Conservation (phyloP, 2,329 filamentous ascomycete genomes). For the Emmonsia crescens region DNA sequence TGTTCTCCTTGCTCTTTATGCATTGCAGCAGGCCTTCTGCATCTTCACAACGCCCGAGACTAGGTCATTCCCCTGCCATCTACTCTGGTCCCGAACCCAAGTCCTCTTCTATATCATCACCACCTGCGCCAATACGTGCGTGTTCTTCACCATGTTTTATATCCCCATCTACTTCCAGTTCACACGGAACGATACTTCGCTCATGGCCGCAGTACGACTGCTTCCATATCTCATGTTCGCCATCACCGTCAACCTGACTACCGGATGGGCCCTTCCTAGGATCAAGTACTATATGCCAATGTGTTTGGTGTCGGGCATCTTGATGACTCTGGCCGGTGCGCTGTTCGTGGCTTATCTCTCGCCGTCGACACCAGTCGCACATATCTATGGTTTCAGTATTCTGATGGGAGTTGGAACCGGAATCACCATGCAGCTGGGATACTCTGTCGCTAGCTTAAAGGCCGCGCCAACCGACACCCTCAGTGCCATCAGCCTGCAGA, state of each 20-base stretch:
- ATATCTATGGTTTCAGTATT: conserved; percentile 23
- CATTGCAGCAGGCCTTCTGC: conserved; percentile 31
- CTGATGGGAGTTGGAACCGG: conserved; percentile 30
- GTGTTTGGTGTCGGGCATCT: conserved; percentile 16
- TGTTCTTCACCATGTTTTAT: conserved; percentile 39
- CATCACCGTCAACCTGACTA: conserved; percentile 15
- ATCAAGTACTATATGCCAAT: conserved; percentile 19
- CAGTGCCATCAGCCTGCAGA: conserved; percentile 31
- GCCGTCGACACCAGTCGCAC: conserved; percentile 8
- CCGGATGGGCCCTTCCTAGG: conserved; percentile 15
- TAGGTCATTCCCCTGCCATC: conserved; percentile 41
- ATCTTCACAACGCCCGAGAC: conserved; percentile 35
- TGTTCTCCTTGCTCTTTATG: conserved; percentile 35
- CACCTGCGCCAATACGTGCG: conserved; percentile 25
- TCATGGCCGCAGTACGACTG: conserved; percentile 22
- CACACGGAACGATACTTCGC: conserved; percentile 30
- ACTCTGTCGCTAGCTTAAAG: conserved; percentile 29
- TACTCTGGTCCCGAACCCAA: conserved; percentile 30
- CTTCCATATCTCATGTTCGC: conserved; percentile 23
- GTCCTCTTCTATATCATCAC: conserved; percentile 37
- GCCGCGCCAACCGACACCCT: conserved; percentile 23
- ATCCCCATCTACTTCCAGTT: conserved; percentile 48
- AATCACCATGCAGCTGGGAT: conserved; percentile 26
- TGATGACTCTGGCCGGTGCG: conserved; percentile 15
- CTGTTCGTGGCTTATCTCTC: conserved; percentile 12